phyloP scores from a whole-genome alignment of 306 rosid species.

The Cucurbita pepo region DNA sequence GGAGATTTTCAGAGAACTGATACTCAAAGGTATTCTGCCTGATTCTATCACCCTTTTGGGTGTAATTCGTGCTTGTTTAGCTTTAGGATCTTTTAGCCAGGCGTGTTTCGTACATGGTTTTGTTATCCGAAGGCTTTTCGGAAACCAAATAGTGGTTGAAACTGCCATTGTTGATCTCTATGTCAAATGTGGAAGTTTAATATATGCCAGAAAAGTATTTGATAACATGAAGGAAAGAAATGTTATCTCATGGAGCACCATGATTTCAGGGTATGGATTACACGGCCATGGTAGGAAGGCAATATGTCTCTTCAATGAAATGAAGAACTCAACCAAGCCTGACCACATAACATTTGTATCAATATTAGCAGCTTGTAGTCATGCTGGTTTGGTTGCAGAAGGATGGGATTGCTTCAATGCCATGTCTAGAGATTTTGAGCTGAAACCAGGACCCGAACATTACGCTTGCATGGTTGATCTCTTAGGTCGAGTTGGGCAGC shows the following conservation, averaged over 20 bases:
- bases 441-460: conserved; percentile 21
- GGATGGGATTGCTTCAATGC: conserved; percentile 28
- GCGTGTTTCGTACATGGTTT: conserved; percentile 23
- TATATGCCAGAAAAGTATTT: conserved; percentile 19
- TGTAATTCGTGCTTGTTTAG: conserved; percentile 21
- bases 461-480: conserved; percentile 37
- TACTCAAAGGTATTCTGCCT: conserved; percentile 3
- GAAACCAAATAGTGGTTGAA: conserved; percentile 12
- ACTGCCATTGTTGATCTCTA: conserved; percentile 24
- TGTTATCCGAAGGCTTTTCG: conserved; percentile 2
- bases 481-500: conserved; percentile 29
- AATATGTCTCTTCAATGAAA: conserved; percentile 21
- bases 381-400: conserved; percentile 23
- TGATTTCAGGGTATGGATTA: conserved; percentile 30
- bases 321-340: conserved; percentile 19
- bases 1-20: conserved; percentile 19
- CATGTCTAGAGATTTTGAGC: conserved; percentile 22
- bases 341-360: conserved; percentile 20
- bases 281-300: conserved; percentile 28
- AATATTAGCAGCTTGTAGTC: conserved; percentile 31
- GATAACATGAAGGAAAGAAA: conserved; percentile 20
- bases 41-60: conserved; percentile 23
- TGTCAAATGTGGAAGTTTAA: conserved; percentile 28
- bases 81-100: conserved; percentile 20
- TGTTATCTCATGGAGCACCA: conserved; percentile 28